phyloP scores from a whole-genome alignment of 1,284 basidiomycete genomes.

The Phlebopus sp. region DNA sequence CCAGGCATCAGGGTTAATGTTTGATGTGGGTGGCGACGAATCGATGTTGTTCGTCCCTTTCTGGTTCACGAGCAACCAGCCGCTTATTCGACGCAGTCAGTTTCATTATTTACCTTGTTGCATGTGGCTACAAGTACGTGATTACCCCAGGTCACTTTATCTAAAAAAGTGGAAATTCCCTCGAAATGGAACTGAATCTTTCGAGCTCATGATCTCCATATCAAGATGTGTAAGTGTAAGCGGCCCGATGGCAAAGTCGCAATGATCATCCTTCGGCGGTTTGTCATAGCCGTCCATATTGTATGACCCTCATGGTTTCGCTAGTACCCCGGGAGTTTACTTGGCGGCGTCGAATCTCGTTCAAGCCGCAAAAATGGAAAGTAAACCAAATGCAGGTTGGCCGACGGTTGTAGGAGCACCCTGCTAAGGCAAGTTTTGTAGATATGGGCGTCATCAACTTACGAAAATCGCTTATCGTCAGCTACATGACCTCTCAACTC shows the following conservation, averaged over 20 bases:
- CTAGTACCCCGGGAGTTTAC: background rate
- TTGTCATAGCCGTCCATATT: conserved; percentile 7
- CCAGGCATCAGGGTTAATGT: too few species aligned
- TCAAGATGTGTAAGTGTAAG: too few species aligned
- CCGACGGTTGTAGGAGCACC: background rate
- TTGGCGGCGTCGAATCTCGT: background rate
- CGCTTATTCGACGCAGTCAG: too few species aligned
- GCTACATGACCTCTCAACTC: background rate
- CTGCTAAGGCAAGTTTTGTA: conserved; percentile 9
- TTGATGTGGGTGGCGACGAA: too few species aligned
- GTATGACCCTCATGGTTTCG: background rate
- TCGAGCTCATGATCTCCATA: too few species aligned
- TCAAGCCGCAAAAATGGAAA: conserved; percentile 5
- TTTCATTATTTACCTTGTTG: too few species aligned
- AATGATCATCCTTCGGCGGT: conserved; percentile 18
- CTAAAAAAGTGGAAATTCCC: too few species aligned
- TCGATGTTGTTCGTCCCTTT: too few species aligned
- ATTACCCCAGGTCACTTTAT: too few species aligned
- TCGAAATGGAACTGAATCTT: background rate
- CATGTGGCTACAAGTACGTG: too few species aligned
- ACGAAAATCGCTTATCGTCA: conserved; percentile 9
- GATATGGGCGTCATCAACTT: conserved; percentile 3
- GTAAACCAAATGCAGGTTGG: background rate
- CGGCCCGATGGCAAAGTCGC: background rate
- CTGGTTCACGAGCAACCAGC: too few species aligned